Conservation (phyloP, 1,284 basidiomycete genomes). For the Peniophora sp. region DNA sequence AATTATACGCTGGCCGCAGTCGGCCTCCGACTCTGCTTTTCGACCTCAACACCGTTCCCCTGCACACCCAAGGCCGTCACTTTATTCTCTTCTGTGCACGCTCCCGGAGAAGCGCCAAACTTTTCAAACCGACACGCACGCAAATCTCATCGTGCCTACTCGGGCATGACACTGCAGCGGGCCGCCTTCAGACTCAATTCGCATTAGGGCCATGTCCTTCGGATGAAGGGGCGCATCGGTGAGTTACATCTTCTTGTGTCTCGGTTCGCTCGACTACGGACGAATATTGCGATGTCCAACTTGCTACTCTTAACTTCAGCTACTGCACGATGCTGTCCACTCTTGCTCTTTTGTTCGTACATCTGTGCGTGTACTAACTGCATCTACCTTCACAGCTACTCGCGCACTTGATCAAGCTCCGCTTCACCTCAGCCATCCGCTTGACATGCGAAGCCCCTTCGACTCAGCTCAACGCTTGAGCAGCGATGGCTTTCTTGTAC, state of each 20-base stretch:
- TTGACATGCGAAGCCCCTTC: slow-evolving; percentile 77
- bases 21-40: no score
- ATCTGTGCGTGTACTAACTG: no score
- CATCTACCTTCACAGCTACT: slow-evolving; percentile 51
- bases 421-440: slow-evolving; percentile 68
- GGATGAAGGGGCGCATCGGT: slow-evolving; percentile 76
- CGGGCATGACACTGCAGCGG: slow-evolving; percentile 75
- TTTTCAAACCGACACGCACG: slow-evolving; percentile 3
- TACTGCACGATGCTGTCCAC: no score
- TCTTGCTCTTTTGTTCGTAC: no score
- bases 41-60: no score
- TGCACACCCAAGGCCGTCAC: no score
- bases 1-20: no score
- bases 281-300: no score
- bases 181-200: slow-evolving; percentile 71
- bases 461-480: slow-evolving; percentile 53
- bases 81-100: no score
- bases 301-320: no score
- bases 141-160: slow-evolving; percentile 45
- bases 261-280: no score
- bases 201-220: slow-evolving; percentile 75
- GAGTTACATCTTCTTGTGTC: slow-evolving; percentile 27
- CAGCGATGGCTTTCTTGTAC: slow-evolving; percentile 74
- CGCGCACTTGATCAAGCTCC: slow-evolving; percentile 87
- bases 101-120: no score